Percentiles rank a stretch among this genome's conserved stretches.
phyloP scores from a whole-genome alignment of 495 filamentous ascomycete species.

The Penicillium pancosmium region DNA sequence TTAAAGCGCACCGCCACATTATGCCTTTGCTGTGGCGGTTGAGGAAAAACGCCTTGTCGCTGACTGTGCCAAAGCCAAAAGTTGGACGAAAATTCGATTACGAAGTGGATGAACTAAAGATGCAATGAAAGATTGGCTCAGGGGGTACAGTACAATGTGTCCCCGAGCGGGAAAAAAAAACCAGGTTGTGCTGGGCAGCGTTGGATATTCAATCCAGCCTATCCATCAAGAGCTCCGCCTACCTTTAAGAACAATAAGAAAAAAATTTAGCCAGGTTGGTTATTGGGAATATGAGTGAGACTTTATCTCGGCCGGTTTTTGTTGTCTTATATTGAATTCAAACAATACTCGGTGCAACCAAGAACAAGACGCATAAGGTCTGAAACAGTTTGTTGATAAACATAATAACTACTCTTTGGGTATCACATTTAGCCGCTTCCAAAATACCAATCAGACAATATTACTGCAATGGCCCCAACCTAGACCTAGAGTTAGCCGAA shows the following conservation, averaged over 20 bases:
- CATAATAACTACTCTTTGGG: not conserved
- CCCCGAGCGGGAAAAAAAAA: no score
- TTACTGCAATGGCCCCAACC: constrained; percentile 17
- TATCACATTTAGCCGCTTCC: constrained; percentile 5
- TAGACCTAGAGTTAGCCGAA: not conserved
- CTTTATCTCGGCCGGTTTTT: no score
- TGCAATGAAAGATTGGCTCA: not conserved
- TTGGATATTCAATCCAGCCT: no score
- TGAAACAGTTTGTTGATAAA: not conserved
- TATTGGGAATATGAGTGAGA: no score
- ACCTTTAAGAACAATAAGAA: no score
- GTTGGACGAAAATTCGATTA: not conserved
- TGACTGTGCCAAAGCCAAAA: not conserved
- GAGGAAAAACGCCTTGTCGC: not conserved
- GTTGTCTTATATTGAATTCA: not conserved
- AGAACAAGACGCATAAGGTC: not conserved
- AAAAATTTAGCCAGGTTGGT: no score
- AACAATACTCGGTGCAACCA: not conserved
- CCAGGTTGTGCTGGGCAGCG: no score
- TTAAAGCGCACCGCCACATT: not conserved
- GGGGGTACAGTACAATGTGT: no score
- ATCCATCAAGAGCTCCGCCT: no score
- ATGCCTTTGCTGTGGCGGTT: not conserved
- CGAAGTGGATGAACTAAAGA: not conserved
- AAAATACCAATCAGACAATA: constrained; percentile 19